A percentile compares a stretch with the other conserved stretches of the same genome.
Evolutionary conservation across 306 rosid genomes (phyloP).

Genomic region (Vigna hirtella): DNA sequence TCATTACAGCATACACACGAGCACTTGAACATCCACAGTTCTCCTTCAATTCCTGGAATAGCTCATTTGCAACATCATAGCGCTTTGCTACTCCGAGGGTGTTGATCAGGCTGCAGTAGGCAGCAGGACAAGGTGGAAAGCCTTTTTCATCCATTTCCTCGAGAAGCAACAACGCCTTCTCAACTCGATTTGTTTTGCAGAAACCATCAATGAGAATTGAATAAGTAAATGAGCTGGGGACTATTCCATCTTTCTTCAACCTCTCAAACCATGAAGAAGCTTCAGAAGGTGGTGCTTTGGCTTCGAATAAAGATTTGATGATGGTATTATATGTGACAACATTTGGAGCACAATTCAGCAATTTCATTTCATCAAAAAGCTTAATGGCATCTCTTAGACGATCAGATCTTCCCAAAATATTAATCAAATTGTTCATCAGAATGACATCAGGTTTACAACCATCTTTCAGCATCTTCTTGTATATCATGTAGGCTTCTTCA

Average conservation of each 20-base stretch:
- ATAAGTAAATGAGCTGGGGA: slow-evolving; percentile 84
- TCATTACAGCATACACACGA: slow-evolving; percentile 97
- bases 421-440: slow-evolving; percentile 82
- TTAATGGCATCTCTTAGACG: slow-evolving; percentile 66
- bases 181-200: slow-evolving; percentile 87
- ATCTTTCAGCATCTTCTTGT: slow-evolving; percentile 67
- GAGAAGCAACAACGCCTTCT: slow-evolving; percentile 90
- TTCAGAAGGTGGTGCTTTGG: slow-evolving; percentile 69
- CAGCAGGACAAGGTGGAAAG: slow-evolving; percentile 95
- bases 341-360: slow-evolving; percentile 68
- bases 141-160: slow-evolving; percentile 98
- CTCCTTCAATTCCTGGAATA: slow-evolving; percentile 89
- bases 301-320: slow-evolving; percentile 76
- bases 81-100: slow-evolving; percentile 90
- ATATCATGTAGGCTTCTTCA: slow-evolving; percentile 67
- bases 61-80: slow-evolving; percentile 90
- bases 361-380: slow-evolving; percentile 73
- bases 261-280: slow-evolving; percentile 81
- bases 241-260: slow-evolving; percentile 77
- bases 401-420: slow-evolving; percentile 76
- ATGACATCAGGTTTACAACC: slow-evolving; percentile 84
- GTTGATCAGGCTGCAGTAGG: slow-evolving; percentile 94
- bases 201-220: slow-evolving; percentile 93
- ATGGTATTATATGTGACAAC: slow-evolving; percentile 85
- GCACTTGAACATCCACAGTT: slow-evolving; percentile 87